Conservation (phyloP, 495 filamentous ascomycete species). For the Penicillium diatomitis region DNA sequence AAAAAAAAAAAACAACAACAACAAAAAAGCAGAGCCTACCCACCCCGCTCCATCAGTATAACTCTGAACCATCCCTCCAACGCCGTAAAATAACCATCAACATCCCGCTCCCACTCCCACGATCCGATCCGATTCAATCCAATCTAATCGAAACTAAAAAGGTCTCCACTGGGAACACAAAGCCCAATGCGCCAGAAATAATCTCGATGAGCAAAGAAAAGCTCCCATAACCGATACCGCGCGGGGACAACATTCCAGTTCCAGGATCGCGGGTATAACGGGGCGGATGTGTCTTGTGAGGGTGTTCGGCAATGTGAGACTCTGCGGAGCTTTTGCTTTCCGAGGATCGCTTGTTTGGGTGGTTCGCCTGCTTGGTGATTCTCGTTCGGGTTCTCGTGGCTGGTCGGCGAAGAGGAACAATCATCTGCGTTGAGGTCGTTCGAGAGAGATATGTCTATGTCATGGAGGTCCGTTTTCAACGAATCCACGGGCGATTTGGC, state of each 20-base stretch:
- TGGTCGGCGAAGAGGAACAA: not conserved
- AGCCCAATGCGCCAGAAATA: conserved; percentile 93
- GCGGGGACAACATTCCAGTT: conserved; percentile 45
- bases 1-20: no score
- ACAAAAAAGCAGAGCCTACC: no score
- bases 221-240: conserved; percentile 69
- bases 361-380: no score
- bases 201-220: conserved; percentile 92
- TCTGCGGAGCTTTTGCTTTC: not conserved
- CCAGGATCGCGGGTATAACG: conserved; percentile 14
- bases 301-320: conserved; percentile 1
- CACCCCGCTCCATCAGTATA: no score
- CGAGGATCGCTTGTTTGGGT: conserved; percentile 5
- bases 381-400: not conserved
- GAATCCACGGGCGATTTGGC: not conserved
- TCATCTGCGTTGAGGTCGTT: not conserved
- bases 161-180: conserved; percentile 80
- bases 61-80: no score
- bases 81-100: not conserved
- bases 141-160: conserved; percentile 18
- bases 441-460: conserved; percentile 5
- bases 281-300: conserved; percentile 6
- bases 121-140: not conserved
- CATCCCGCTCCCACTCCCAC: not conserved
- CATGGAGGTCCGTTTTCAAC: conserved; percentile 5